Percentiles rank a stretch among this genome's conserved stretches.
Evolutionary conservation across 495 filamentous ascomycete genomes (phyloP).

Genomic region (Neurospora intermedia): DNA sequence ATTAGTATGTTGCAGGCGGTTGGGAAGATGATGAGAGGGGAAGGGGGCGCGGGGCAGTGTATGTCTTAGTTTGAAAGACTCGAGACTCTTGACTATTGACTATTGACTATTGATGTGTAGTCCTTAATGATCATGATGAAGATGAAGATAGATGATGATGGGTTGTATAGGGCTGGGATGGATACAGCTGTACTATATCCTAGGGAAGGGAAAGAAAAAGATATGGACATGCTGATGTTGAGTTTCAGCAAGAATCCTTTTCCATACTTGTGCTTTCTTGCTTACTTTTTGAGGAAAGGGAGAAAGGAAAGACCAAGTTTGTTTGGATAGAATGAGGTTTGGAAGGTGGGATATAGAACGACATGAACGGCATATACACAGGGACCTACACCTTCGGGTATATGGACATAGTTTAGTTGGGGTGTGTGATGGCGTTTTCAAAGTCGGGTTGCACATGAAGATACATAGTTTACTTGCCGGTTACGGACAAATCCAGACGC

Average conservation of each 20-base stretch:
- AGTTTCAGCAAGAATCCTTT: neutral
- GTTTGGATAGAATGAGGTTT: no score
- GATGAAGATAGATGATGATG: neutral
- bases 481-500: no score
- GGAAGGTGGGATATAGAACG: neutral
- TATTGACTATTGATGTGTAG: no score
- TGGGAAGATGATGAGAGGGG: conserved; percentile 48
- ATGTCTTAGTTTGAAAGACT: neutral
- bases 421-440: neutral
- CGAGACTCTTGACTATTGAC: no score
- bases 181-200: neutral
- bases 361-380: neutral
- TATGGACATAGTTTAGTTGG: neutral
- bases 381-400: neutral
- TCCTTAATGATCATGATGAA: no score
- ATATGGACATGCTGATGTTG: neutral
- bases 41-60: conserved; percentile 9
- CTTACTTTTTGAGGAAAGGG: no score
- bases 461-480: fast-evolving
- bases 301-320: no score
- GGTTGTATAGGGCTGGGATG: conserved; percentile 1
- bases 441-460: neutral
- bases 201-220: neutral
- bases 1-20: conserved; percentile 71
- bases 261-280: no score